A percentile compares a stretch with the other conserved stretches of the same genome.
These are phyloP conservation scores for Simplicillium sp. DNA, from an alignment of 2,329 filamentous ascomycete genomes.

Conservation along the genomic window DNA sequence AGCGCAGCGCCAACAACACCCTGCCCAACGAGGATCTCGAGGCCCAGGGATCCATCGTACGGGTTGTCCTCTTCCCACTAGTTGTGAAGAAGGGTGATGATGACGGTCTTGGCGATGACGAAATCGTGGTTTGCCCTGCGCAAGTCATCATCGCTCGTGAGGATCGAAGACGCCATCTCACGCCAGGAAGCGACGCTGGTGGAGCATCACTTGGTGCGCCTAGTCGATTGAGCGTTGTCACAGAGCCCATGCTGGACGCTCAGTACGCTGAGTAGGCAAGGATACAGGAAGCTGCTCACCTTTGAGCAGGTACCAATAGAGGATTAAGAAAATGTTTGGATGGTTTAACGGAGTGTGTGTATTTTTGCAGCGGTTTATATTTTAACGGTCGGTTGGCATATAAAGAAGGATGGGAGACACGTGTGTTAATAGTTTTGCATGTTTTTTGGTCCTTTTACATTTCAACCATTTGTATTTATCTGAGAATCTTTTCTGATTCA, in stretches of 20 bases:
- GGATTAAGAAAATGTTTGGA: conserved; percentile 5
- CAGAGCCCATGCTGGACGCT: conserved; percentile 19
- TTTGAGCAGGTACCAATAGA: conserved; percentile 3
- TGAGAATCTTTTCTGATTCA: too few species aligned
- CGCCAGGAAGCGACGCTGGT: conserved; percentile 43
- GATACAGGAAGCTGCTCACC: conserved; percentile 14
- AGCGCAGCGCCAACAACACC: conserved; percentile 59
- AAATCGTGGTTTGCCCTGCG: conserved; percentile 90
- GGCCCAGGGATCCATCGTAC: conserved; percentile 64
- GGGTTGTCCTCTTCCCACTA: conserved; percentile 88
- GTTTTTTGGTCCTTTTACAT: neutral
- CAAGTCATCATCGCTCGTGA: conserved; percentile 73
- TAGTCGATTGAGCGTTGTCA: conserved; percentile 26
- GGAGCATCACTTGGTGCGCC: conserved; percentile 30
- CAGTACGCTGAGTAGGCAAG: conserved; percentile 20
- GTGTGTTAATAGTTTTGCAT: neutral
- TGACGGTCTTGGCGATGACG: conserved; percentile 75
- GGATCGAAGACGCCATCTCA: conserved; percentile 25
- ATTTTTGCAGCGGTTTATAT: too few species aligned
- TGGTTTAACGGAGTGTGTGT: neutral
- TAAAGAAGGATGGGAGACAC: neutral
- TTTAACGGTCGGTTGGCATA: neutral
- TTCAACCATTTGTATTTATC: too few species aligned
- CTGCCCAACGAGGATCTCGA: conserved; percentile 71
- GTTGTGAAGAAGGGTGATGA: conserved; percentile 96